These are phyloP conservation scores for Kingdonia uniflora DNA, from an alignment of 164 flowering plant genomes.

Conservation along the genomic window DNA sequence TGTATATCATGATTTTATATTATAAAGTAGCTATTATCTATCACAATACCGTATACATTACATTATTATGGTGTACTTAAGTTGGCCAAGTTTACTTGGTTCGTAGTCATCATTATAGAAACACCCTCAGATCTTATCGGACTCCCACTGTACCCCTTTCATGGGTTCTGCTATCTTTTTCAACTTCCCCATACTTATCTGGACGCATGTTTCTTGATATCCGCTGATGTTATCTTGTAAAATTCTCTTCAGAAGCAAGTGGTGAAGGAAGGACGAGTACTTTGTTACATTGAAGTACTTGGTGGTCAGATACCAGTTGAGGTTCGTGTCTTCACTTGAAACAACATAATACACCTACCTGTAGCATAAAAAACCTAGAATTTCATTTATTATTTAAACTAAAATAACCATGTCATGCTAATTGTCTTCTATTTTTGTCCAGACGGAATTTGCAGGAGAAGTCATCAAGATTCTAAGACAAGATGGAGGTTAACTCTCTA, in stretches of 20 bases:
- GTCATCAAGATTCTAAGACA: slow-evolving; percentile 49
- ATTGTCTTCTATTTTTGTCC: slow-evolving; percentile 7
- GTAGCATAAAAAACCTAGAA: background rate
- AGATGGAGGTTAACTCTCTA: slow-evolving; percentile 61
- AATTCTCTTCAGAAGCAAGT: slow-evolving; percentile 43
- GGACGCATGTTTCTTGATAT: background rate
- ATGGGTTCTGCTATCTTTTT: no score
- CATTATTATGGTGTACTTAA: no score
- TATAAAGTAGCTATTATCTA: no score
- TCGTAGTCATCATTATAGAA: no score
- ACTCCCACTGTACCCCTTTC: no score
- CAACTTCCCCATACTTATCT: no score
- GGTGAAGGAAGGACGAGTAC: slow-evolving; percentile 75
- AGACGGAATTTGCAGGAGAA: slow-evolving; percentile 72
- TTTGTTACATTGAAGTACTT: slow-evolving; percentile 77
- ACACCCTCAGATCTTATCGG: no score
- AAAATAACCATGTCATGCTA: background rate
- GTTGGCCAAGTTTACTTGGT: no score
- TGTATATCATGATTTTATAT: no score
- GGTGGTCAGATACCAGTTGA: slow-evolving; percentile 60
- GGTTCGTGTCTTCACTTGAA: slow-evolving; percentile 26
- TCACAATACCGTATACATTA: no score
- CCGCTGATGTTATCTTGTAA: background rate
- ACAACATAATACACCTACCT: background rate
- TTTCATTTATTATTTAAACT: background rate